Evolutionary conservation across 805 yeast genomes (phyloP), one percentile per base, ranked within the genome.

Genomic region (Nakazawaea ernobii): DNA sequence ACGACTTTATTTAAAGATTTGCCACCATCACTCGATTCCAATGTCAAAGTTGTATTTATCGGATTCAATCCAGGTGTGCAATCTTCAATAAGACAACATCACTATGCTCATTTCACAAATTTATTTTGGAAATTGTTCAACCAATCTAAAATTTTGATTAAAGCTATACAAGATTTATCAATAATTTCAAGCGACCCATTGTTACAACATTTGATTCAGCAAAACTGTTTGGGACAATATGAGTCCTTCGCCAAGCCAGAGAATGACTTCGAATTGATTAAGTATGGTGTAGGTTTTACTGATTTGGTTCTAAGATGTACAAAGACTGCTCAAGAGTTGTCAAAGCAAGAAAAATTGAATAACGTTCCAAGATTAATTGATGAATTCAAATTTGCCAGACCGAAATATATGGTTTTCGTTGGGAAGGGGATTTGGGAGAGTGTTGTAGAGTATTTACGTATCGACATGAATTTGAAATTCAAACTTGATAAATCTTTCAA

Each of bases 341-440:
- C 74, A 1, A 48, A 51, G 24, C 47, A 51, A 8, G 94, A 86
- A 57, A 79, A 82, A 73, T 55, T 67, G 9, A 66, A 63, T 1
- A 80, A 77, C 40, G 86, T 79, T 0, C 80, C 80, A 0, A 52
- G 74, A 35, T 63, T 86, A 26, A 62, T 80, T 17, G 52, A 53
- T 0, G 79, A 76, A 48, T 62, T 86, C 39, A 58, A 58, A 1
- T 39, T 33, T 1, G 51, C 67, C 29, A 47, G 59, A 1, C 79
- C 86, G 0, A 53, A 59, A 28, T 64, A 67, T 32, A 64, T 82
- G 0, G 81, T 84, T 32, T 62, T 86, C 20, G 77, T 85, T 3
- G 94, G 94, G 0, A 82, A 83, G 54, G 89, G 89, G 0, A 82
- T 85, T 6, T 85, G 89, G 88, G 87, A 82, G 46, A 60, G 73